These are phyloP conservation scores for Clonostachys byssicola DNA, from an alignment of 2,329 filamentous ascomycete species.

Conservation along the genomic window DNA sequence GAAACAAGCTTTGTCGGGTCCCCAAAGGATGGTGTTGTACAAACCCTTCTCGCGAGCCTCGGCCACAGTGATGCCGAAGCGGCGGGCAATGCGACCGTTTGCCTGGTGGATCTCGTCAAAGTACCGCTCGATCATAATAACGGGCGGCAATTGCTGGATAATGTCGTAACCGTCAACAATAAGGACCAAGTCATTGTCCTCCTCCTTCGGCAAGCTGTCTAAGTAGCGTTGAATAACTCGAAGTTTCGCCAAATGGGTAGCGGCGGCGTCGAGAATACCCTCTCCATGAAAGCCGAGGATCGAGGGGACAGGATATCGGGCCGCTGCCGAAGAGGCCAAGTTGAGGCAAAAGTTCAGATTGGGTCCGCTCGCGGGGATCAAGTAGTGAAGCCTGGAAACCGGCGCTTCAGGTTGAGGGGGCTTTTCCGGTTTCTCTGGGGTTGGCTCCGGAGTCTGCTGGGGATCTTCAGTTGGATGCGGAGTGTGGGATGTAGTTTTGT, in stretches of 20 bases:
- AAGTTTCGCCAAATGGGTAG: slow-evolving; percentile 32
- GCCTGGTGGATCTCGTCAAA: slow-evolving; percentile 46
- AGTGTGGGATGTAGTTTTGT: too few relatives aligned
- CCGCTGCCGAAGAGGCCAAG: slow-evolving; percentile 27
- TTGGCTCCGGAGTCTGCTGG: too few relatives aligned
- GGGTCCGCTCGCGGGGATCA: slow-evolving; percentile 28
- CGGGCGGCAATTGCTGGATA: slow-evolving; percentile 61
- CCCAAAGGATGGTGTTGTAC: slow-evolving; percentile 34
- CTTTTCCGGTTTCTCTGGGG: too few relatives aligned
- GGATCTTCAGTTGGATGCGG: too few relatives aligned
- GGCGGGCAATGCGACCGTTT: slow-evolving; percentile 43
- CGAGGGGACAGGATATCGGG: slow-evolving; percentile 28
- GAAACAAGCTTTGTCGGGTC: slow-evolving; percentile 39
- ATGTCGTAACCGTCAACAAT: slow-evolving; percentile 61
- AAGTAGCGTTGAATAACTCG: slow-evolving; percentile 28
- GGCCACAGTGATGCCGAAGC: slow-evolving; percentile 35
- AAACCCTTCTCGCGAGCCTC: slow-evolving; percentile 20
- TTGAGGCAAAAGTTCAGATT: slow-evolving; percentile 31
- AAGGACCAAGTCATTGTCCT: slow-evolving; percentile 56
- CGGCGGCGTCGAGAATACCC: slow-evolving; percentile 23
- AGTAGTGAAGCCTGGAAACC: slow-evolving; percentile 26
- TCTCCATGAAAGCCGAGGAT: slow-evolving; percentile 31
- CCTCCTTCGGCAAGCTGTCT: slow-evolving; percentile 12
- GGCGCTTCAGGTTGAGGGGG: too few relatives aligned
- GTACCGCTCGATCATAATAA: slow-evolving; percentile 60